phyloP scores from a whole-genome alignment of 2,329 filamentous ascomycete genomes.

The Mollisiaceae sp. region DNA sequence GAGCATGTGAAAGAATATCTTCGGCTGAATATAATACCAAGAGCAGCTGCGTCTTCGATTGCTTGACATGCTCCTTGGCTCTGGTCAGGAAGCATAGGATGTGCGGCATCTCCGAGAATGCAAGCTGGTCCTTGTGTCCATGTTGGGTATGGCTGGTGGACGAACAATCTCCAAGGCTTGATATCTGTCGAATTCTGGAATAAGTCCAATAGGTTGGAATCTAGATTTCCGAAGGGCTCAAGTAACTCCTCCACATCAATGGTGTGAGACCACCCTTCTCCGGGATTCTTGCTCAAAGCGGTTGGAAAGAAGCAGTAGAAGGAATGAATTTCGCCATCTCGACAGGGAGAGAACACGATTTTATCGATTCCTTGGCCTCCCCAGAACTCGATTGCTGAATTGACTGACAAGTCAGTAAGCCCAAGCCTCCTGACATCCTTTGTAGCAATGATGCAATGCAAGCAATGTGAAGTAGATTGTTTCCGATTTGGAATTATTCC shows the following conservation, averaged over 20 bases:
- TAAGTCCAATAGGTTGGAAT: constrained; percentile 43
- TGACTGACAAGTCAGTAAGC: constrained; percentile 32
- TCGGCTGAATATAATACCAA: constrained; percentile 46
- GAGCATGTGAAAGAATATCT: constrained; percentile 47
- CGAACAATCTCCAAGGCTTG: constrained; percentile 54
- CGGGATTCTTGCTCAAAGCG: constrained; percentile 32
- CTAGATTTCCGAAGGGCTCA: constrained; percentile 63
- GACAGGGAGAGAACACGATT: constrained; percentile 48
- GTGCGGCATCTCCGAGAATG: constrained; percentile 69
- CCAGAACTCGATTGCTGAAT: constrained; percentile 41
- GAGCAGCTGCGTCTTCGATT: constrained; percentile 48
- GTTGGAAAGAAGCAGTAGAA: constrained; percentile 48
- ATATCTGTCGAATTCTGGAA: constrained; percentile 40
- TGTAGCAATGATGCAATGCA: constrained; percentile 44
- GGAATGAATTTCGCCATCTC: constrained; percentile 44
- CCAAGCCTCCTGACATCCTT: constrained; percentile 35
- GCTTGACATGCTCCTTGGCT: constrained; percentile 59
- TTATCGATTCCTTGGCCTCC: constrained; percentile 48
- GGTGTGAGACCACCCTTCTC: constrained; percentile 38
- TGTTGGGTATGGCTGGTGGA: constrained; percentile 66
- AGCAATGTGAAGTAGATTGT: constrained; percentile 46
- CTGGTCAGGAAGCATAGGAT: constrained; percentile 74
- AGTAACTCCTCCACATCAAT: constrained; percentile 61
- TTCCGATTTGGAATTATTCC: constrained; percentile 49
- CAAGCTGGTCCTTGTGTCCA: constrained; percentile 57